Conservation (phyloP, 768 basidiomycete genomes). For the Lactifluus echinatus region DNA sequence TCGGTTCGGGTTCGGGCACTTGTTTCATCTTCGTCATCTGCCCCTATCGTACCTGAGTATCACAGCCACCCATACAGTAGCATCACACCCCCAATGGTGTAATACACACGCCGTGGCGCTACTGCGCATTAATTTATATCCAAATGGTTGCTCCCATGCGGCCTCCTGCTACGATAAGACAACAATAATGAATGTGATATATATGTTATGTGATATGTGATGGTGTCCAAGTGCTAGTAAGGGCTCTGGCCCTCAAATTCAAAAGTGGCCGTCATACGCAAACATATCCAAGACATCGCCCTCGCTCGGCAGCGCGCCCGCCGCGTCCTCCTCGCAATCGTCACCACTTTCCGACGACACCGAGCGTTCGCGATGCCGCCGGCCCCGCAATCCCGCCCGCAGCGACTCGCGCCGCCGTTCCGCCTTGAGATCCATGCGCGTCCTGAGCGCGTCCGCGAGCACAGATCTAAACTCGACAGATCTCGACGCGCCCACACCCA, state of each 20-base stretch:
- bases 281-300: constrained; percentile 16
- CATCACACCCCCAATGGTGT: no score
- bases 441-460: constrained; percentile 12
- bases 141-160: not conserved
- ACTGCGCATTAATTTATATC: not conserved
- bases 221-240: no score
- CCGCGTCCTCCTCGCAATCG: not conserved
- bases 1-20: no score
- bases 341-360: not conserved
- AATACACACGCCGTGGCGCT: not conserved
- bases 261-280: constrained; percentile 10
- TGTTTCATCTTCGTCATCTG: no score
- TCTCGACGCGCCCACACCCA: not conserved
- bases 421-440: constrained; percentile 7
- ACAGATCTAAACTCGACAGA: constrained; percentile 3
- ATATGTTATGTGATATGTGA: no score
- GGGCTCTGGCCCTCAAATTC: not conserved
- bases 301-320: not conserved
- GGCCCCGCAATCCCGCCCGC: not conserved
- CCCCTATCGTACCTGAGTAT: no score
- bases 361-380: no score
- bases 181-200: no score
- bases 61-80: no score
- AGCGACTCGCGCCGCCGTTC: constrained; percentile 6
- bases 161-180: not conserved